A percentile compares a stretch with the other conserved stretches of the same genome.
These are phyloP conservation scores for Nannizziopsis barbatae DNA, from an alignment of 2,329 filamentous ascomycete genomes.

Conservation along the genomic window DNA sequence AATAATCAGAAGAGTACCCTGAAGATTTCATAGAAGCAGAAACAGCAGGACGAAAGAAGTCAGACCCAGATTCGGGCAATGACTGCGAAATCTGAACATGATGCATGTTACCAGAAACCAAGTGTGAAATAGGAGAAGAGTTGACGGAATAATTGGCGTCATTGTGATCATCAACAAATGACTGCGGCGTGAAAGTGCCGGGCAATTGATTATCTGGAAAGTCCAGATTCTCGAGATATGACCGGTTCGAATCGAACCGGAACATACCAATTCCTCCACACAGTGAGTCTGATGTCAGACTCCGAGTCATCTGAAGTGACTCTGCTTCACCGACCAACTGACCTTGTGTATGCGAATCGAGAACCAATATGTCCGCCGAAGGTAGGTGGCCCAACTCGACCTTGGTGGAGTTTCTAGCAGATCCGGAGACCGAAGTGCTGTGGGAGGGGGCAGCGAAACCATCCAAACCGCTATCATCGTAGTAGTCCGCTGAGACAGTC, in stretches of 20 bases:
- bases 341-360: conserved; percentile 6
- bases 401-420: conserved; percentile 2
- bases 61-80: conserved; percentile 24
- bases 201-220: conserved; percentile 19
- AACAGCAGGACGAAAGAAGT: conserved; percentile 24
- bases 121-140: conserved; percentile 20
- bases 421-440: conserved; percentile 4
- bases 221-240: conserved; percentile 21
- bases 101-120: conserved; percentile 20
- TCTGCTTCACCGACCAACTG: conserved; percentile 6
- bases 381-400: not conserved
- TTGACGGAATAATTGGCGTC: conserved; percentile 22
- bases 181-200: conserved; percentile 21
- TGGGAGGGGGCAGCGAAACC: conserved; percentile 5
- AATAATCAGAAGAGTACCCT: conserved; percentile 27
- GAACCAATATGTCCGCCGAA: conserved; percentile 8
- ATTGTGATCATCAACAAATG: conserved; percentile 20
- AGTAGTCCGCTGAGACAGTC: conserved; percentile 8
- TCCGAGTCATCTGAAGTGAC: conserved; percentile 35
- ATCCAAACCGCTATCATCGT: conserved; percentile 19
- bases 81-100: conserved; percentile 24
- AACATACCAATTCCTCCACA: conserved; percentile 36
- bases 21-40: conserved; percentile 12
- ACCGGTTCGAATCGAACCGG: conserved; percentile 33
- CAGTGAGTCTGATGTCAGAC: conserved; percentile 36